Evolutionary conservation across 768 basidiomycete species (phyloP), one percentile per base, ranked within the genome.

Genomic region (Amylocystis lapponica): DNA sequence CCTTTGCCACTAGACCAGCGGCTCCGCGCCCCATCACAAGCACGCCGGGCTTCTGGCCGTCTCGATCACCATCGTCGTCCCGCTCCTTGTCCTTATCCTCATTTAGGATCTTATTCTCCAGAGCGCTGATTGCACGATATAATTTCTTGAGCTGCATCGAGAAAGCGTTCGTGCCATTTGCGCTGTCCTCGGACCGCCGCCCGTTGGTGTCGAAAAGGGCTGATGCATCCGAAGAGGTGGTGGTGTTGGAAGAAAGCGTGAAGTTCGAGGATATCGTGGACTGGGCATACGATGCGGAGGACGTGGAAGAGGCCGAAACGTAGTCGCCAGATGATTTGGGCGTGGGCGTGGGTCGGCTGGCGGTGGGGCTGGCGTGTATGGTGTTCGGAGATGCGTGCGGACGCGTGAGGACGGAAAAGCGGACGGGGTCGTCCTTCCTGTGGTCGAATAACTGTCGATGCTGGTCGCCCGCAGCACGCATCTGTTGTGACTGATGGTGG

Each of bases 401-500:
- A 31, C 81, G 75, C 4, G 77, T 67, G 27, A 79, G 72, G 26
- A 81, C 75, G 29, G 78, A 69, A 64, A 98, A 98, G 10, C 85
- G 78, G 25, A 92, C 78, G 0, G 96, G 91, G 60, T 98, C 90
- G 60, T 98, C 88, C 55, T 89, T 82, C 29, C 87, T 75, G 46
- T 87, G 89, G 58, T 98, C 92, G 45, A 92, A 94, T 0, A 96
- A 76, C 48, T 85, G 86, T 8, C 70, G 66, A 34, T 63, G 60
- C 5, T 58, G 12, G 22, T 59, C 51, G 35, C 63, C 23, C 41
- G 46, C 41, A 43, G 31, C 81, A 66, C 59, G 58, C 32, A 49
- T 42, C 6, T 63, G 48, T 8, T 72, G 61, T 3, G 70, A 51
- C 21, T 59, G 41, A 26, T 56, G 51, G 12, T 57, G 52, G 10